Percentiles rank a stretch among this genome's conserved stretches.
Conservation (phyloP, 306 rosid species). For the Datisca glomerata region DNA sequence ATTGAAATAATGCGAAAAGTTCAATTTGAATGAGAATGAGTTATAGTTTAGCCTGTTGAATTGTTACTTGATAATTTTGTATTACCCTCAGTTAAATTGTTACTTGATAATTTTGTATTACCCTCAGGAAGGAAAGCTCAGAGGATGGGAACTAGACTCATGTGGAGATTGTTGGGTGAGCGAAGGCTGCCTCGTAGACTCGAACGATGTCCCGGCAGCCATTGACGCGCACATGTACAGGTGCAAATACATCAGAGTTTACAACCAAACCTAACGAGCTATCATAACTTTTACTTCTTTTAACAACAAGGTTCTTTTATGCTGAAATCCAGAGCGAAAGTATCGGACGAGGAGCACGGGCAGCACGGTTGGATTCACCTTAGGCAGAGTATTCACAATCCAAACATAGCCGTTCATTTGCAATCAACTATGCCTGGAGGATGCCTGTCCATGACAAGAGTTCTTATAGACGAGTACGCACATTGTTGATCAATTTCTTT, state of each 20-base stretch:
- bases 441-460: constrained; percentile 53
- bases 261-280: not conserved
- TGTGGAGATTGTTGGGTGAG: constrained; percentile 98
- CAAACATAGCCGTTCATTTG: constrained; percentile 69
- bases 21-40: too few species aligned
- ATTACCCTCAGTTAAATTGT: not conserved
- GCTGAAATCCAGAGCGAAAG: constrained; percentile 45
- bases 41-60: not conserved
- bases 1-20: too few species aligned
- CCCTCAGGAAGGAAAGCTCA: constrained; percentile 54
- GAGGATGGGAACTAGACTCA: constrained; percentile 83
- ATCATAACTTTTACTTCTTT: too few species aligned
- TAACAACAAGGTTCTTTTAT: not conserved
- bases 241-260: constrained; percentile 11
- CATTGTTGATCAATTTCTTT: not conserved
- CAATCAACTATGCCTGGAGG: constrained; percentile 62
- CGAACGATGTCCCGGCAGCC: constrained; percentile 45
- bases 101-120: not conserved
- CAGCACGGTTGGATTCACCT: constrained; percentile 72
- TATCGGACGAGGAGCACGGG: constrained; percentile 42
- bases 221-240: constrained; percentile 87
- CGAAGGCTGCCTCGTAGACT: constrained; percentile 76
- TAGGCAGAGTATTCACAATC: constrained; percentile 89
- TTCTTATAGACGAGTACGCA: constrained; percentile 56
- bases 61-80: not conserved